Conservation (phyloP, 129 eudicot genomes). For the Apium graveolens region DNA sequence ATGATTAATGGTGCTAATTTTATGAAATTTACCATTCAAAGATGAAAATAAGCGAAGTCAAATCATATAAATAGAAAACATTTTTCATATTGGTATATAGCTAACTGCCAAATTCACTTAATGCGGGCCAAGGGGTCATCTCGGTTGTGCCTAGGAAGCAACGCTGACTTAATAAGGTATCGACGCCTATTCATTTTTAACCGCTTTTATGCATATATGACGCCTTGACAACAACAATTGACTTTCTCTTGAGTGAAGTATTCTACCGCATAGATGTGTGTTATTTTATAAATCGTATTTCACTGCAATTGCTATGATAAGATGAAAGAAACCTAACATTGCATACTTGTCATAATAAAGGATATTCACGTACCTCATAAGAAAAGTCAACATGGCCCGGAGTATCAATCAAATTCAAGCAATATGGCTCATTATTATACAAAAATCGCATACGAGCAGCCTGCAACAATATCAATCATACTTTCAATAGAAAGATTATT, state of each 20-base stretch:
- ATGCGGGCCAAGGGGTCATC: too few species aligned
- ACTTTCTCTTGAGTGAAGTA: background rate
- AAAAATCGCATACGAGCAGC: conserved; percentile 96
- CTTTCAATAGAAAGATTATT: background rate
- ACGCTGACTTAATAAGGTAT: too few species aligned
- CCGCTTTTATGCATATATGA: too few species aligned
- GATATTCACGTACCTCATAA: conserved; percentile 56
- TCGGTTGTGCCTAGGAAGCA: too few species aligned
- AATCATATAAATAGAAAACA: too few species aligned
- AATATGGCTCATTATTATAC: conserved; percentile 59
- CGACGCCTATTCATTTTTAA: too few species aligned
- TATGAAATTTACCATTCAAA: too few species aligned
- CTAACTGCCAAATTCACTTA: too few species aligned
- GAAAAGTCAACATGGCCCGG: conserved; percentile 99
- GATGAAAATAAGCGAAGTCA: too few species aligned
- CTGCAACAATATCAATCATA: conserved; percentile 30
- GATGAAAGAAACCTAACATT: background rate
- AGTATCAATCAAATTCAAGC: conserved; percentile 93
- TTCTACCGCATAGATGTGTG: background rate
- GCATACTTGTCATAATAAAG: background rate
- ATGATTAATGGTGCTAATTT: too few species aligned
- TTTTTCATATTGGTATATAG: too few species aligned
- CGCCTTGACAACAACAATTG: background rate
- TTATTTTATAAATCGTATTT: background rate
- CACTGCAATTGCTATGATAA: background rate